phyloP scores from a whole-genome alignment of 2,329 filamentous ascomycete species.

The Aspergillus awamori region DNA sequence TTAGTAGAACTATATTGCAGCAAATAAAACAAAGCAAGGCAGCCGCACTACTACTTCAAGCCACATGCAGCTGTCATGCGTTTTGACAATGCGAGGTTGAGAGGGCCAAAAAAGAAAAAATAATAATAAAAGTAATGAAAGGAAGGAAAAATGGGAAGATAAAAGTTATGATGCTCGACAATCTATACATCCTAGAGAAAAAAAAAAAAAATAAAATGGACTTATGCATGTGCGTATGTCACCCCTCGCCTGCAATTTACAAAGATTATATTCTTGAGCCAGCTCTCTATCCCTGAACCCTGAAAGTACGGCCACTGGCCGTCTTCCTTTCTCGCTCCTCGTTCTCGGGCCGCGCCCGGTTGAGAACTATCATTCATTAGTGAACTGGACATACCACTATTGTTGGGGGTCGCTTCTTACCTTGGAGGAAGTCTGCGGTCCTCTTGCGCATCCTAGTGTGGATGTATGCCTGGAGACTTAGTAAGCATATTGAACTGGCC shows the following conservation, averaged over 20 bases:
- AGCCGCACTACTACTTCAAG: not conserved
- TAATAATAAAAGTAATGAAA: not conserved
- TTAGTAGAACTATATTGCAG: not conserved
- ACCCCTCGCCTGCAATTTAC: slow-evolving; percentile 27
- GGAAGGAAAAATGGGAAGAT: not conserved
- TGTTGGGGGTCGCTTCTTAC: slow-evolving; percentile 52
- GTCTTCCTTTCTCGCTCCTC: slow-evolving; percentile 99
- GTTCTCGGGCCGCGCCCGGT: slow-evolving; percentile 89
- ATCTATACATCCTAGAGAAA: slow-evolving; percentile 17
- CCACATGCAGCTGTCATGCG: slow-evolving; percentile 3
- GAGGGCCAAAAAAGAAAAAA: not conserved
- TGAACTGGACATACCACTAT: not conserved
- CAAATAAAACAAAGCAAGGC: not conserved
- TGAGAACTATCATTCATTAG: slow-evolving; percentile 70
- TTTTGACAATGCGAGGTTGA: not conserved
- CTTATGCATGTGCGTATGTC: slow-evolving; percentile 14
- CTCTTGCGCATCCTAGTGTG: slow-evolving; percentile 97
- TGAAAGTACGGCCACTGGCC: slow-evolving; percentile 91
- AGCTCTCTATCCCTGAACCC: slow-evolving; percentile 55
- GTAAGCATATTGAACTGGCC: slow-evolving; percentile 13
- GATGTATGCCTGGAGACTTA: slow-evolving; percentile 74
- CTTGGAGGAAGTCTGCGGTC: slow-evolving; percentile 97
- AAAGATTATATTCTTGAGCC: slow-evolving; percentile 26
- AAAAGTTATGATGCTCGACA: slow-evolving; percentile 8
- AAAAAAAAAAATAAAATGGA: slow-evolving; percentile 1